Percentiles rank a stretch among this genome's conserved stretches.
phyloP scores from a whole-genome alignment of 352 stramenopile genomes.

The Pythium oligandrum region DNA sequence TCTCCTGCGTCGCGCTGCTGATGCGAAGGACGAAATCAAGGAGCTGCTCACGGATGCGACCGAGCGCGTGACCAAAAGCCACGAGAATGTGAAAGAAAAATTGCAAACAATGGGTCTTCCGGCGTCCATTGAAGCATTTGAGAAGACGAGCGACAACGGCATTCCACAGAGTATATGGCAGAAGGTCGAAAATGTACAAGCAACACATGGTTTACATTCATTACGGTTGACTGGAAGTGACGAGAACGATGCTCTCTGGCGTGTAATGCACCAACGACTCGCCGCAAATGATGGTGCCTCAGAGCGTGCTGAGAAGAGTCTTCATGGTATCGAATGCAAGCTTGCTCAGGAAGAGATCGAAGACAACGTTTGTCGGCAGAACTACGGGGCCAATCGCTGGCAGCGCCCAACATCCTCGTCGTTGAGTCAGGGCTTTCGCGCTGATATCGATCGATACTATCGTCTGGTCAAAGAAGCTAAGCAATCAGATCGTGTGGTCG shows the following conservation, averaged over 20 bases:
- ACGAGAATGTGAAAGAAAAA: conserved; percentile 43
- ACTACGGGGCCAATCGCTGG: conserved; percentile 62
- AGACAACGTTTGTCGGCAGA: conserved; percentile 62
- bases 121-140: conserved; percentile 75
- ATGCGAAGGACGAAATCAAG: conserved; percentile 45
- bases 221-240: too few species aligned
- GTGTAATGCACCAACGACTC: conserved; percentile 38
- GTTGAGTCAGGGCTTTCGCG: conserved; percentile 52
- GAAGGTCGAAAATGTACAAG: conserved; percentile 48
- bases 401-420: conserved; percentile 38
- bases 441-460: conserved; percentile 71
- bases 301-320: conserved; percentile 49
- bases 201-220: conserved; percentile 1
- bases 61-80: conserved; percentile 39
- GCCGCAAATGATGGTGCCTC: conserved; percentile 48
- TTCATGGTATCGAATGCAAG: conserved; percentile 45
- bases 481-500: conserved; percentile 59
- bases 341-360: conserved; percentile 58
- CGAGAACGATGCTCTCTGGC: too few species aligned
- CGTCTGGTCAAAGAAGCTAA: conserved; percentile 69
- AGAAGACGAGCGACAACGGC: conserved; percentile 54
- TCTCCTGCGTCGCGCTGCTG: conserved; percentile 38
- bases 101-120: conserved; percentile 58
- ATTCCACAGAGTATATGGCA: conserved; percentile 53
- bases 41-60: conserved; percentile 33